These are phyloP conservation scores for Cicer arietinum DNA, from an alignment of 306 rosid genomes.

Conservation along the genomic window DNA sequence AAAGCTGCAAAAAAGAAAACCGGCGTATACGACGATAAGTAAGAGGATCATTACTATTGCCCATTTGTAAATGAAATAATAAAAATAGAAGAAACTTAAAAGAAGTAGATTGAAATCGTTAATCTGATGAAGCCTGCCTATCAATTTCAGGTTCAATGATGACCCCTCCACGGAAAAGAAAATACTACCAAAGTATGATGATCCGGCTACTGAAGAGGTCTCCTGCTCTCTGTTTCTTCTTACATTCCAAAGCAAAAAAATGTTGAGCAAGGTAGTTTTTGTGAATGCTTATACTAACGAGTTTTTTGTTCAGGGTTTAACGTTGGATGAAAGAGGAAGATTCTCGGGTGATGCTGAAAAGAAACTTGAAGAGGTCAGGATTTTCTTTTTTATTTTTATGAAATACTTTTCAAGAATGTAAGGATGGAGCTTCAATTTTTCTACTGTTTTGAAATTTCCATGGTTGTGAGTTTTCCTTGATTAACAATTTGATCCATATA, in stretches of 20 bases:
- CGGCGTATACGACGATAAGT: slow-evolving; percentile 85
- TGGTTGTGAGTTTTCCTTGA: slow-evolving; percentile 24
- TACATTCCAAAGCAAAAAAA: slow-evolving; percentile 31
- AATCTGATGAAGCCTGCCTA: slow-evolving; percentile 32
- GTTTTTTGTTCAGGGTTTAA: slow-evolving; percentile 67
- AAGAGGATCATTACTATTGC: slow-evolving; percentile 44
- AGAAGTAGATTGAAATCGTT: slow-evolving; percentile 22
- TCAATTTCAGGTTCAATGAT: slow-evolving; percentile 79
- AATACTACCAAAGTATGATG: slow-evolving; percentile 94
- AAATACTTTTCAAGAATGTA: slow-evolving; percentile 9
- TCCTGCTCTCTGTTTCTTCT: slow-evolving; percentile 28
- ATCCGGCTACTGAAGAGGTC: slow-evolving; percentile 81
- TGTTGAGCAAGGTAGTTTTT: slow-evolving; percentile 26
- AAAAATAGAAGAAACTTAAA: slow-evolving; percentile 23
- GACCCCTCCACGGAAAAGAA: slow-evolving; percentile 76
- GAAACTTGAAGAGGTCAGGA: slow-evolving; percentile 93
- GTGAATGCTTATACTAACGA: slow-evolving; percentile 24
- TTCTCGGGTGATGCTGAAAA: slow-evolving; percentile 85
- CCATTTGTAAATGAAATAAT: background rate
- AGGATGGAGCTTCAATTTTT: slow-evolving; percentile 22
- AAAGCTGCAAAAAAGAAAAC: slow-evolving; percentile 89
- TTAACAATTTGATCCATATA: slow-evolving; percentile 6
- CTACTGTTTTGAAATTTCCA: slow-evolving; percentile 24
- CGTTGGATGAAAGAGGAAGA: slow-evolving; percentile 80
- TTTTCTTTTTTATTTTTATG: slow-evolving; percentile 37